Evolutionary conservation across 176 grass and related monocot genomes (phyloP).

Genomic region (Ensete glaucum): DNA sequence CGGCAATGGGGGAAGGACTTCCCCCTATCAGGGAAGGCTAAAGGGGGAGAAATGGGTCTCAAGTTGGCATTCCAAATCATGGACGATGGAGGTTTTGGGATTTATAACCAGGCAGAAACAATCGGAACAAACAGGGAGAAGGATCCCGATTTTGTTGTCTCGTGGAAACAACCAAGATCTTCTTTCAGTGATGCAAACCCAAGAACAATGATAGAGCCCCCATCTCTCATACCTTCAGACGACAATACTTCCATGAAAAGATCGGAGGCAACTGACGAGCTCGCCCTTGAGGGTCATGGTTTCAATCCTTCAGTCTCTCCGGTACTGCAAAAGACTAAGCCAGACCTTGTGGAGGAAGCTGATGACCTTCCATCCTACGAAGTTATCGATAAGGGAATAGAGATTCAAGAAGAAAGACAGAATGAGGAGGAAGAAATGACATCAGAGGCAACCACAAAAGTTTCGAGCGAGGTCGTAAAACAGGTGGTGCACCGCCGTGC

Average conservation of each 20-base stretch:
- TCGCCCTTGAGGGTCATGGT: constrained; percentile 23
- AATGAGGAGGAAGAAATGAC: constrained; percentile 20
- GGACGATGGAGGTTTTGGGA: constrained; percentile 40
- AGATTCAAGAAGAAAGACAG: constrained; percentile 16
- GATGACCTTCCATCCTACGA: not conserved
- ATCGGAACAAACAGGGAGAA: constrained; percentile 9
- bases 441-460: not conserved
- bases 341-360: constrained; percentile 22
- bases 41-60: constrained; percentile 50
- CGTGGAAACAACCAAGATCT: constrained; percentile 45
- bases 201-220: constrained; percentile 22
- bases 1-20: constrained; percentile 46
- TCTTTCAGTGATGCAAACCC: constrained; percentile 41
- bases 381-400: constrained; percentile 60
- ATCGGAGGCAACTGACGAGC: constrained; percentile 26
- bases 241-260: constrained; percentile 25
- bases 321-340: constrained; percentile 16
- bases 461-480: constrained; percentile 41
- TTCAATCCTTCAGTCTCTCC: constrained; percentile 1
- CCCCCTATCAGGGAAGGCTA: constrained; percentile 50
- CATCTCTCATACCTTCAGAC: constrained; percentile 21
- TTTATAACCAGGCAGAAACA: constrained; percentile 33
- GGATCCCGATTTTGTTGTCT: constrained; percentile 14
- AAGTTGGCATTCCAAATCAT: constrained; percentile 83
- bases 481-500: constrained; percentile 57